Evolutionary conservation across 192 early-diverging fungal genomes (phyloP).

Genomic region (Podila clonocystis): DNA sequence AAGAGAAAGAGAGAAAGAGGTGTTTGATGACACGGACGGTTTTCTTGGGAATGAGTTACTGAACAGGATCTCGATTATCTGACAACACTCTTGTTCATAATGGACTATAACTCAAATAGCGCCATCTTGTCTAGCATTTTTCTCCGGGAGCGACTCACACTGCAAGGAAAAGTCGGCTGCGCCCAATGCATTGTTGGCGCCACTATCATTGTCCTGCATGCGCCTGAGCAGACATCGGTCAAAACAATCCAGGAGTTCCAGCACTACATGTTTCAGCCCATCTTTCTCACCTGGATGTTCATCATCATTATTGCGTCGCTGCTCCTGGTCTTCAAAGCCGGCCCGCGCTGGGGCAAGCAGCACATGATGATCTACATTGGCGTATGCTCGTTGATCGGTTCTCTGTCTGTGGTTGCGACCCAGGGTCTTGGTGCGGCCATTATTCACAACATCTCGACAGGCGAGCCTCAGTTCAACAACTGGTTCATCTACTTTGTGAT

Average conservation of each 20-base stretch:
- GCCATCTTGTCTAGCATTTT: conserved; percentile 89
- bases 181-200: conserved; percentile 88
- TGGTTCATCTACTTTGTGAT: conserved; percentile 87
- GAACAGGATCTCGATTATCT: too few species aligned
- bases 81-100: too few species aligned
- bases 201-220: conserved; percentile 85
- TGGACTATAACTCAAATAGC: conserved; percentile 33
- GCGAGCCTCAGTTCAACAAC: conserved; percentile 84
- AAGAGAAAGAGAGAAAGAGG: not conserved
- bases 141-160: conserved; percentile 81
- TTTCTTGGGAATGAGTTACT: too few species aligned
- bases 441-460: conserved; percentile 82
- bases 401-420: conserved; percentile 85
- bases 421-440: conserved; percentile 91
- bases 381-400: conserved; percentile 93
- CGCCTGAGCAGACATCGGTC: conserved; percentile 79
- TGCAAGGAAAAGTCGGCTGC: conserved; percentile 89
- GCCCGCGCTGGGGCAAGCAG: conserved; percentile 77
- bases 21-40: too few species aligned
- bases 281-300: conserved; percentile 80
- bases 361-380: conserved; percentile 90
- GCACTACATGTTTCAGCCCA: conserved; percentile 70
- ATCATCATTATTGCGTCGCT: conserved; percentile 69
- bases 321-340: conserved; percentile 79
- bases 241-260: conserved; percentile 85